Base-by-base conservation (phyloP, 176 grass and related monocot species). In the Musa itinerans region DNA sequence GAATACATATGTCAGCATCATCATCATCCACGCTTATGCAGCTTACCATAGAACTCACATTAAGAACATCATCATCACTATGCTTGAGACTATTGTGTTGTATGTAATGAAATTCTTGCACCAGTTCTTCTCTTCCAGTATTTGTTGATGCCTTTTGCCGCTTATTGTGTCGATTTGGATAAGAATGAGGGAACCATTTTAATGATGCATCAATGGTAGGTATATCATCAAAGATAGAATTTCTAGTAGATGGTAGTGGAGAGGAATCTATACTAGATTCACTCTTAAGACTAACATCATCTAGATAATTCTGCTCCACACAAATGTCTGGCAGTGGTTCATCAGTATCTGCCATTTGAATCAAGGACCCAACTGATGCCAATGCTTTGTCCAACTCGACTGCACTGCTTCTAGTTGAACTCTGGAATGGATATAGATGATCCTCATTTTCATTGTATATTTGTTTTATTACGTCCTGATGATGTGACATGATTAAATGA, bases 251-350 rank as follows among this genome's bases (percentile, higher is more conserved):
- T 26, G 91, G 91, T 53, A 92, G 61, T 53, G 96, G 91, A 81
- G 90, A 94, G 55, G 96, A 99, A 71, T 95, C 96, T 21, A 91
- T 95, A 82, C 96, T 99, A 80, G 96, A 99, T 74, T 87, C 90
- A 50, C 90, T 77, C 75, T 83, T 85, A 50, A 89, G 87, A 85
- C 57, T 82, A 55, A 83, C 51, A 79, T 85, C 85, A 80, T 87
- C 84, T 76, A 78, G 63, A 79, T 74, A 77, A 68, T 72, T 92
- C 81, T 80, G 81, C 51, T 87, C 90, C 24, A 77, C 82, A 74
- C 78, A 65, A 0, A 79, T 83, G 0, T 79, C 87, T 70, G 70
- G 43, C 0, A 82, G 84, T 64, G 84, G 80, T 71, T 78, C 78
- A 80, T 88, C 81, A 65, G 84, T 85, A 68, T 83, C 58, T 21